Evolutionary conservation across 2,329 filamentous ascomycete species (phyloP), one percentile per base, ranked within the genome.

Genomic region (Trichoderma sp.): DNA sequence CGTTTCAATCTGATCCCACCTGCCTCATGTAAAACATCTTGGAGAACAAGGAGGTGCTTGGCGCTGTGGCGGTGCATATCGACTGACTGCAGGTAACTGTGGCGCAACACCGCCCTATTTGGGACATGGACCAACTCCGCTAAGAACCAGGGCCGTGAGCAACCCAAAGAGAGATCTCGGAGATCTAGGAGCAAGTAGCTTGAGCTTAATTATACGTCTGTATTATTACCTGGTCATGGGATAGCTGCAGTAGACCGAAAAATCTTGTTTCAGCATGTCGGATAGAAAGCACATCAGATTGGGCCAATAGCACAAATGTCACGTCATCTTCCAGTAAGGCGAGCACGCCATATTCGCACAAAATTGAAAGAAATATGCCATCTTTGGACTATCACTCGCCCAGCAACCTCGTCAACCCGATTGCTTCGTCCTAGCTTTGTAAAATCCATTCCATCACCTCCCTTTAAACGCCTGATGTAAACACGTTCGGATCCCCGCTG

Each of bases 1-100:
- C 68, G 70, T 69, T 69, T 74, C 69, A 53, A 48, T n/a, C 35
- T 35, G 19, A 54, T 67, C 22, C 34, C 27, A 42, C 17, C 35
- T 34, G 34, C 52, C 35, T 32, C 12, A 13, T 57, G 48, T 32
- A 53, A 48, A 59, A 35, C 34, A 48, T 68, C 22, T 52, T 17
- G 37, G 54, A 37, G 50, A n/a, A 48, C 29, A 48, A 35, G 39
- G 58, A 32, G 45, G 61, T 56, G 50, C 50, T 64, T 64, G 61
- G 50, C 61, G n/a, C n/a, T 65, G 61, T 65, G 61, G 61, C 61
- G 61, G 61, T 57, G 52, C 52, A 37, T 5, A 13, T 27, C 13
- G 45, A 39, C 10, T 17, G 34, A 29, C 9, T 6, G 5, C 17
- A 12, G 19, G 17, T 2, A 22, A 17, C 1, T 57, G 61, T 65